phyloP scores from a whole-genome alignment of 2,329 filamentous ascomycete species.

The Emergomyces orientalis region DNA sequence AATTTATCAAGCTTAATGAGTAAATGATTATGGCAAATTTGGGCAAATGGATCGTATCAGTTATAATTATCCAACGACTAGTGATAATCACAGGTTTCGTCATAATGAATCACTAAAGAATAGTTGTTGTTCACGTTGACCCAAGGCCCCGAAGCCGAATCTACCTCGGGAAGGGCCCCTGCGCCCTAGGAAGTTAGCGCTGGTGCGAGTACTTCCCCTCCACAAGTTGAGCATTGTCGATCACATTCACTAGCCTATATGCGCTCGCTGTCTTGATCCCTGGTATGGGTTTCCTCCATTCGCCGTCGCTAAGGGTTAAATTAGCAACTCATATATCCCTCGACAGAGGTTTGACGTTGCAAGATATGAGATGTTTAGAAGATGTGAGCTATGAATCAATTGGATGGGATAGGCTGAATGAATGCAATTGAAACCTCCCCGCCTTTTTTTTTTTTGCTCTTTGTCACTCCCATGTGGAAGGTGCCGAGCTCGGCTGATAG shows the following conservation, averaged over 20 bases:
- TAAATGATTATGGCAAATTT: neutral
- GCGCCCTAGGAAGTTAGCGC: neutral
- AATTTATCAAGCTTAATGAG: neutral
- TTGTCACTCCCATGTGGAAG: neutral
- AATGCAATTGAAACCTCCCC: neutral
- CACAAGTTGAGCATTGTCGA: neutral
- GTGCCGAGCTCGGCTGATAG: neutral
- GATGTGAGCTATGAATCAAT: neutral
- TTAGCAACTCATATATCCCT: neutral
- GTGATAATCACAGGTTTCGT: neutral
- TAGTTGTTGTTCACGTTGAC: neutral
- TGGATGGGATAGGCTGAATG: neutral
- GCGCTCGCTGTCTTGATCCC: neutral
- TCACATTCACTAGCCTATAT: neutral
- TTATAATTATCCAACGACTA: neutral
- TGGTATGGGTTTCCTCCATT: neutral
- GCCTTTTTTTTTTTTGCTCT: neutral
- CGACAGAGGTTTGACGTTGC: neutral
- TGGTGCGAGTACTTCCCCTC: neutral
- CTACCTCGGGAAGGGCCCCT: neutral
- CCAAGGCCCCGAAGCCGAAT: neutral
- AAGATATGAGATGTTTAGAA: neutral
- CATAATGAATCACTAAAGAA: neutral
- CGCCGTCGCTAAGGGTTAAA: neutral
- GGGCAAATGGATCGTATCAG: neutral